Conservation (phyloP, 2,329 filamentous ascomycete genomes). For the Parascedosporium putredinis region DNA sequence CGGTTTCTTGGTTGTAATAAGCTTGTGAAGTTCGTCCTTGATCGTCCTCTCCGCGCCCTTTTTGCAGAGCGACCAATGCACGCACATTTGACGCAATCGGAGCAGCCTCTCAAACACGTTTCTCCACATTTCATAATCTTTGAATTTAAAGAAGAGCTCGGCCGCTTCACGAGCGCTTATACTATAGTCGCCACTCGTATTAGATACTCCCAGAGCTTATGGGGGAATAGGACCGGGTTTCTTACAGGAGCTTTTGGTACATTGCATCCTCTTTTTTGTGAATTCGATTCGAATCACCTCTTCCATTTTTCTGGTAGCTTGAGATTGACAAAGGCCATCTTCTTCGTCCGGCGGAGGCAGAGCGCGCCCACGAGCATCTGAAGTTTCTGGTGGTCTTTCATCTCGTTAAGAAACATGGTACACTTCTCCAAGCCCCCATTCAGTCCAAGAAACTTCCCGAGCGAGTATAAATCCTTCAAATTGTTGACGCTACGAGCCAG, state of each 20-base stretch:
- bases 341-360: constrained; percentile 72
- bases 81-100: constrained; percentile 75
- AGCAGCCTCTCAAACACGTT: constrained; percentile 69
- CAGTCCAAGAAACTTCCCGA: constrained; percentile 67
- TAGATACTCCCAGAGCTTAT: neutral
- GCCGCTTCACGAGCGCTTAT: constrained; percentile 51
- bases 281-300: constrained; percentile 69
- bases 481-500: constrained; percentile 52
- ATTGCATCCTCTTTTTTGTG: constrained; percentile 60
- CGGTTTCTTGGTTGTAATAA: constrained; percentile 42
- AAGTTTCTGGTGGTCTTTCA: constrained; percentile 59
- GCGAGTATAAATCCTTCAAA: constrained; percentile 69
- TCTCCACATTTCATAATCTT: constrained; percentile 10
- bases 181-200: constrained; percentile 31
- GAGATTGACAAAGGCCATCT: constrained; percentile 80
- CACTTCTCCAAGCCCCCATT: constrained; percentile 64
- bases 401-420: constrained; percentile 61
- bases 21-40: constrained; percentile 52
- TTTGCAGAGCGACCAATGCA: constrained; percentile 74
- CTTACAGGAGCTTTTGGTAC: constrained; percentile 61
- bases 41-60: constrained; percentile 62
- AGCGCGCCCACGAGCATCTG: constrained; percentile 72
- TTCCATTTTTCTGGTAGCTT: constrained; percentile 65
- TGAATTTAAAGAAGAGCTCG: constrained; percentile 39
- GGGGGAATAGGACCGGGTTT: neutral